A percentile compares a stretch with the other conserved stretches of the same genome.
Conservation (phyloP, 1,284 basidiomycete species). For the Rhizoctonia solani region DNA sequence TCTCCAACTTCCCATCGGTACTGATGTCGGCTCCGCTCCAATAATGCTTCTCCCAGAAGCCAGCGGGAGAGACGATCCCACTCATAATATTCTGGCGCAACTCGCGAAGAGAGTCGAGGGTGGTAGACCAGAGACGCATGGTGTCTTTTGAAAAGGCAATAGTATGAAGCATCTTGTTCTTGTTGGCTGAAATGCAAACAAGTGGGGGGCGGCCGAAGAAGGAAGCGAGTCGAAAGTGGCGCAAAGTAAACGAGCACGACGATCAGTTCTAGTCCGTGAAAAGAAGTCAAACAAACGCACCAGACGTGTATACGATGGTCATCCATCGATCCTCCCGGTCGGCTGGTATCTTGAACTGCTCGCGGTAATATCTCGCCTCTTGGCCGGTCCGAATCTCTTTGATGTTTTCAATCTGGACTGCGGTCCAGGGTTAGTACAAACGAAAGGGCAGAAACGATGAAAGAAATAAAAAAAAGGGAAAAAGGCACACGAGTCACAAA, state of each 20-base stretch:
- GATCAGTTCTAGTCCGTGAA: too few relatives aligned
- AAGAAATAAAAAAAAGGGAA: constrained; percentile 4
- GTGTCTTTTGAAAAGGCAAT: constrained; percentile 75
- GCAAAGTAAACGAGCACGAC: too few relatives aligned
- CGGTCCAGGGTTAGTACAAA: constrained; percentile 1
- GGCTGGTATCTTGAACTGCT: constrained; percentile 69
- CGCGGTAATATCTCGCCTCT: constrained; percentile 77
- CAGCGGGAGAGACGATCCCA: constrained; percentile 48
- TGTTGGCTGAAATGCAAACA: constrained; percentile 64
- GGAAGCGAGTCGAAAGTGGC: too few relatives aligned
- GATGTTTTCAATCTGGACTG: constrained; percentile 89
- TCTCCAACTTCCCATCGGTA: constrained; percentile 66
- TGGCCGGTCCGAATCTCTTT: constrained; percentile 85
- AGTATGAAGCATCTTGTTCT: constrained; percentile 92
- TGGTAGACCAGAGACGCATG: constrained; percentile 69
- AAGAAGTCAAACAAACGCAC: too few relatives aligned
- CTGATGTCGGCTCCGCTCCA: constrained; percentile 74
- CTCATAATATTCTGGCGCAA: constrained; percentile 71
- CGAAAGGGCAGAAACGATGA: constrained; percentile 2
- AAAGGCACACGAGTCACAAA: too few relatives aligned
- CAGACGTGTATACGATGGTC: constrained; percentile 70
- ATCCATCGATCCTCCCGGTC: constrained; percentile 72
- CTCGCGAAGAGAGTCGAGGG: constrained; percentile 60
- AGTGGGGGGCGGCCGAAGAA: too few relatives aligned
- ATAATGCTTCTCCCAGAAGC: constrained; percentile 79